Percentiles rank a stretch among this genome's conserved stretches.
These are phyloP conservation scores for Boletus sp. DNA, from an alignment of 1,284 basidiomycete genomes.

Conservation along the genomic window DNA sequence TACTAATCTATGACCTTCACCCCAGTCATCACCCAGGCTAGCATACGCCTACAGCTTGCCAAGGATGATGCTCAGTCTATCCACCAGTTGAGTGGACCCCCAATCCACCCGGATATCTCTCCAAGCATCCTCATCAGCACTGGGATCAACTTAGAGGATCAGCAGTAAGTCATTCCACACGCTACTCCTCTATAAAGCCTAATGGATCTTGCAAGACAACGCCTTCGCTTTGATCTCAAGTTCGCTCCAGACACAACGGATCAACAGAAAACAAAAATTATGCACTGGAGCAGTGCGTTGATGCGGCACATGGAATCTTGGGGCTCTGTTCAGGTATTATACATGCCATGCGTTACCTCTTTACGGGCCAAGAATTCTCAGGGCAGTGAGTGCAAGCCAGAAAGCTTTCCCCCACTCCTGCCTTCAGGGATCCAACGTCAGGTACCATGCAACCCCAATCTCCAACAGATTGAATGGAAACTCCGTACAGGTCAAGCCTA, in stretches of 20 bases:
- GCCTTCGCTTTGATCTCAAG: slow-evolving; percentile 7
- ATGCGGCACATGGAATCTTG: slow-evolving; percentile 1
- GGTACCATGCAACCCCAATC: not conserved
- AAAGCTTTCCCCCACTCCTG: not conserved
- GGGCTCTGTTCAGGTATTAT: slow-evolving; percentile 7
- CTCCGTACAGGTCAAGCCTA: slow-evolving; percentile 3
- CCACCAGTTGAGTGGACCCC: too few species aligned
- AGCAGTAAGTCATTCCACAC: not conserved
- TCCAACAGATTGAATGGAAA: slow-evolving; percentile 1
- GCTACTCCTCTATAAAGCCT: too few species aligned
- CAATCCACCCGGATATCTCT: not conserved
- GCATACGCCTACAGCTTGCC: not conserved
- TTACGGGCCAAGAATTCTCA: not conserved
- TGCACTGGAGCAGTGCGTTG: slow-evolving; percentile 1
- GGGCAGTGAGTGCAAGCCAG: not conserved
- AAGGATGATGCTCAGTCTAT: not conserved
- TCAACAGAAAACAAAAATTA: too few species aligned
- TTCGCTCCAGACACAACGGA: too few species aligned
- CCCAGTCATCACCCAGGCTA: not conserved
- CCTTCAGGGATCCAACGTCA: not conserved
- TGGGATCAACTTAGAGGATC: not conserved
- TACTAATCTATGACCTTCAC: too few species aligned
- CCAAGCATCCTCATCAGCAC: not conserved
- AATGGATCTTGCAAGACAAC: slow-evolving; percentile 1
- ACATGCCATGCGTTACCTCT: not conserved